Base-by-base conservation (phyloP, 225 moss, liverwort and hornwort genomes). In the Lunularia cruciata region DNA sequence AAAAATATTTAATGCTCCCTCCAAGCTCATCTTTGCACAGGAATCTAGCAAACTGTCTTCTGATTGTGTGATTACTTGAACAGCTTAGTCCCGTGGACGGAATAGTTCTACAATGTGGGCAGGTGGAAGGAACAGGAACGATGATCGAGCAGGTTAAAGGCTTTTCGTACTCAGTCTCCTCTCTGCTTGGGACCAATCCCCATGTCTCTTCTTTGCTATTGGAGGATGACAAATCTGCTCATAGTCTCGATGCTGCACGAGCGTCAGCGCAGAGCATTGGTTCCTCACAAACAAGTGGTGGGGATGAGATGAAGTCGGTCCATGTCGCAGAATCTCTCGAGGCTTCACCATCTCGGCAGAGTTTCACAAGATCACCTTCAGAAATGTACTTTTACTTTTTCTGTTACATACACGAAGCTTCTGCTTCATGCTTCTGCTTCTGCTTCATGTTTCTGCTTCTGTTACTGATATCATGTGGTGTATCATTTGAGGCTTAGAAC, bases 91-190 rank as follows among this genome's bases (percentile, higher is more conserved):
- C 95, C 2, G 91, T 91, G 71, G 95, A 95, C 66, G 95, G 88
- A 45, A 72, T 92, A 53, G 84, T 92, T 56, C 69, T 90, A 47
- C 83, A 86, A 61, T 92, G 69, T 77, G 92, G 95, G 12, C 74
- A 76, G 77, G 84, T 95, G 15, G 81, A 54, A 65, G 86, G 88
- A 37, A 81, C 89, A 34, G 89, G 86, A 65, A 80, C 84, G 30
- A 95, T 95, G 95, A 95, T 95, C 71, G 95, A 95, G 77, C 95
- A 95, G 86, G 92, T 95, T 58, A 95, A 95, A 77, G 95, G 95
- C 3, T 90, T 95, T 64, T 95, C 95, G 3, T 95, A 95, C 61
- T 95, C 95, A 19, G 85, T 95, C 64, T 83, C 85, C 25, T 83
- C 86, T 48, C 85, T 95, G 31, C 87, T 95, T 53, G 95, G 95